These are phyloP conservation scores for Myrica gale DNA, from an alignment of 306 rosid species.

Conservation along the genomic window DNA sequence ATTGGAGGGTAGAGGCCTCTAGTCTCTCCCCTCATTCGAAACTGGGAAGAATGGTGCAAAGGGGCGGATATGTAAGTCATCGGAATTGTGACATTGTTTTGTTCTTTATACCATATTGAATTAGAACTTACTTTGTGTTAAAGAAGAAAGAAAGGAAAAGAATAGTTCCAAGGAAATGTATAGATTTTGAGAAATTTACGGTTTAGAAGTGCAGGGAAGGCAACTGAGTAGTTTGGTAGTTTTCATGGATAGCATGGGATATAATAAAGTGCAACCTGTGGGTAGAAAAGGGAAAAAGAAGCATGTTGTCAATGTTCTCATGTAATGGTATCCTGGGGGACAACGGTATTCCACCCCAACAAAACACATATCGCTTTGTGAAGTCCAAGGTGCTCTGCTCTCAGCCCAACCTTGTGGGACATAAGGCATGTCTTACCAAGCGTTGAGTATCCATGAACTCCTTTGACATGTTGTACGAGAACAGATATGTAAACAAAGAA, in stretches of 20 bases:
- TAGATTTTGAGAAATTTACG: conserved; percentile 46
- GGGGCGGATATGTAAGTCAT: conserved; percentile 60
- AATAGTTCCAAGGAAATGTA: conserved; percentile 53
- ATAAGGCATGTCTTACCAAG: conserved; percentile 88
- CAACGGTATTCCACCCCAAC: conserved; percentile 83
- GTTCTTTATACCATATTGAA: conserved; percentile 41
- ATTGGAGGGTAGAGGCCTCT: too few species aligned
- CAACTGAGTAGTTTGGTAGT: conserved; percentile 35
- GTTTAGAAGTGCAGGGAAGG: conserved; percentile 38
- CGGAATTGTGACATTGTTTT: conserved; percentile 36
- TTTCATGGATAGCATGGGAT: conserved; percentile 69
- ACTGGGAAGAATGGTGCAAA: conserved; percentile 72
- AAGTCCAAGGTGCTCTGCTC: conserved; percentile 80
- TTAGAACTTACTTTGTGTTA: conserved; percentile 46
- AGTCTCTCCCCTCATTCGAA: too few species aligned
- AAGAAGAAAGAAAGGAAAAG: conserved; percentile 33
- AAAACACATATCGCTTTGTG: conserved; percentile 86
- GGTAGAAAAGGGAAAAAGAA: conserved; percentile 91
- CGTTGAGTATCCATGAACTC: conserved; percentile 92
- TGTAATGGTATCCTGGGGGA: conserved; percentile 65
- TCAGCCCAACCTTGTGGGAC: conserved; percentile 82
- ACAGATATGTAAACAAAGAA: conserved; percentile 26
- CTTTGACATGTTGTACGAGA: conserved; percentile 69
- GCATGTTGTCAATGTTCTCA: conserved; percentile 94
- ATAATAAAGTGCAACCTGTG: conserved; percentile 78